phyloP scores from a whole-genome alignment of 768 basidiomycete genomes.

The Porphyrellus cyaneotinctus region DNA sequence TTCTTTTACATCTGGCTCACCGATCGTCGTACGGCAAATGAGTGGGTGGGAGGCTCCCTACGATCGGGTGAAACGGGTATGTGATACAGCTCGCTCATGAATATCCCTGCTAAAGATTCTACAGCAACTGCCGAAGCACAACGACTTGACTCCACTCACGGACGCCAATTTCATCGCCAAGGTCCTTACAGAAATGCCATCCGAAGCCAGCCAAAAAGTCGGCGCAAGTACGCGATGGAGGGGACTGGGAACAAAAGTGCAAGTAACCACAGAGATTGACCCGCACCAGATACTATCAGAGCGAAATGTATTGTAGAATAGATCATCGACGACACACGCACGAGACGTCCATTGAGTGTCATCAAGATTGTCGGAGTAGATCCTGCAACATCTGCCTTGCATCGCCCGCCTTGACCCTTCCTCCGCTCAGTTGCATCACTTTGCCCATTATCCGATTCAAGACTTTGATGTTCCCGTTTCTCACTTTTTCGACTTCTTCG shows the following conservation, averaged over 20 bases:
- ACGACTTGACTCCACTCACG: conserved; percentile 86
- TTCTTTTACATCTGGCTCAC: conserved; percentile 60
- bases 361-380: conserved; percentile 31
- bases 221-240: conserved; percentile 83
- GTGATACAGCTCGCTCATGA: conserved; percentile 17
- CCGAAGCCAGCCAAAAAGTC: conserved; percentile 50
- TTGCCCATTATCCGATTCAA: conserved; percentile 50
- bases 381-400: conserved; percentile 49
- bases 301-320: conserved; percentile 1
- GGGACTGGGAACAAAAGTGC: conserved; percentile 63
- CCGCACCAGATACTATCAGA: background rate
- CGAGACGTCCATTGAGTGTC: too few relatives aligned
- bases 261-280: conserved; percentile 40
- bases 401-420: conserved; percentile 69
- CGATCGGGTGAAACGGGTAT: conserved; percentile 69
- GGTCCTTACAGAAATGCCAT: conserved; percentile 58
- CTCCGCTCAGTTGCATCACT: conserved; percentile 78
- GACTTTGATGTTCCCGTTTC: conserved; percentile 64
- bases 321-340: background rate
- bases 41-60: conserved; percentile 93
- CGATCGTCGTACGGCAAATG: conserved; percentile 70
- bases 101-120: background rate
- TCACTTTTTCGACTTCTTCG: conserved; percentile 59
- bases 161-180: conserved; percentile 81
- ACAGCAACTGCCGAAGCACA: conserved; percentile 63